Conservation (phyloP, 768 basidiomycete species). For the Cystofilobasidium macerans region DNA sequence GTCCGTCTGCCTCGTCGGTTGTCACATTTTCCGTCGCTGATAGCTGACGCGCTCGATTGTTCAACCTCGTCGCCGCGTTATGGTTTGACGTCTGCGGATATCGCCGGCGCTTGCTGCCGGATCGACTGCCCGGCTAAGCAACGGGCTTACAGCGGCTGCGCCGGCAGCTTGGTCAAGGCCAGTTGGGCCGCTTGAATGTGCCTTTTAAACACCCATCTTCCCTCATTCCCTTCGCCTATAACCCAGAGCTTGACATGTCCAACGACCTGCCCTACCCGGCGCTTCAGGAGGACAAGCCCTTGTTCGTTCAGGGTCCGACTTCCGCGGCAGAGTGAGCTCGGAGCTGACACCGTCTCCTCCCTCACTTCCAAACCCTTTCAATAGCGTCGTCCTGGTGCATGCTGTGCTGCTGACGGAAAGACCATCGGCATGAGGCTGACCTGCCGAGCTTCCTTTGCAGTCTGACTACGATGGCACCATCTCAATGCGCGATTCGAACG, state of each 20-base stretch:
- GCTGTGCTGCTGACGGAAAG: neutral
- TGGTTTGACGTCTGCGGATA: no score
- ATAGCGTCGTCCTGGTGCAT: slow-evolving; percentile 15
- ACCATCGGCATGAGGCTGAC: neutral
- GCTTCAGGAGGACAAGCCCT: slow-evolving; percentile 55
- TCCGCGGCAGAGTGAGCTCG: no score
- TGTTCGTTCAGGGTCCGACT: no score
- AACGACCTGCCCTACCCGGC: slow-evolving; percentile 61
- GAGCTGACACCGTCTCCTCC: no score
- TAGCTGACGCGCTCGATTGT: no score
- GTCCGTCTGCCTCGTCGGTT: no score
- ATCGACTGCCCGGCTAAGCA: no score
- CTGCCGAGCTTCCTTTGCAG: slow-evolving; percentile 58
- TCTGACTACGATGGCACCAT: slow-evolving; percentile 85
- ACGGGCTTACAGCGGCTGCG: no score
- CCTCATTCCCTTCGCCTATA: neutral
- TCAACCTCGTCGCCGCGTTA: no score
- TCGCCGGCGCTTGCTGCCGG: no score
- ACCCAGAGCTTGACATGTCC: slow-evolving; percentile 31
- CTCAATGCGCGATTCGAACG: slow-evolving; percentile 76
- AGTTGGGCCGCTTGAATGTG: neutral
- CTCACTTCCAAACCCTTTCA: neutral
- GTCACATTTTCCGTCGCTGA: no score
- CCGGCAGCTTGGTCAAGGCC: no score
- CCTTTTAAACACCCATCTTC: neutral